These are phyloP conservation scores for Penicillium sp. DNA, from an alignment of 2,329 filamentous ascomycete genomes.

Conservation along the genomic window DNA sequence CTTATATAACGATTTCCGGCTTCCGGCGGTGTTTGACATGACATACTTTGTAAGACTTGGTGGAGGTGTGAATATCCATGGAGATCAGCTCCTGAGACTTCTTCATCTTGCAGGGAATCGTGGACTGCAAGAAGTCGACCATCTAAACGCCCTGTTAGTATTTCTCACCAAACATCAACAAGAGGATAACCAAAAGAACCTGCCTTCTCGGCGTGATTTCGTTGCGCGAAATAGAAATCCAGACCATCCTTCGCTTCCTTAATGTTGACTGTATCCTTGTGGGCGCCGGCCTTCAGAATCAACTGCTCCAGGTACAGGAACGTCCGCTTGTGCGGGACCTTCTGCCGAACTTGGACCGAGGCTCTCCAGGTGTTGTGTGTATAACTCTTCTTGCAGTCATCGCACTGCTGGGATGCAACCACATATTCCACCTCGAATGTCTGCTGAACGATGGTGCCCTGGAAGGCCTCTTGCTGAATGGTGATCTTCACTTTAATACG, in stretches of 20 bases:
- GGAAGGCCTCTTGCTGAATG: conserved; percentile 74
- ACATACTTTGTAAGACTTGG: conserved; percentile 74
- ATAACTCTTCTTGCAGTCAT: conserved; percentile 93
- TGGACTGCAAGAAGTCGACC: conserved; percentile 85
- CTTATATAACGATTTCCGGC: background rate
- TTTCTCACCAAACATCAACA: no score
- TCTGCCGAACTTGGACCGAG: conserved; percentile 92
- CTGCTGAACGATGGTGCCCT: conserved; percentile 80
- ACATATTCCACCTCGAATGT: conserved; percentile 94
- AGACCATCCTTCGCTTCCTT: conserved; percentile 95
- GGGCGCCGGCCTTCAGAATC: conserved; percentile 91
- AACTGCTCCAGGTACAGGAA: conserved; percentile 88
- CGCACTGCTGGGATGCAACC: conserved; percentile 89
- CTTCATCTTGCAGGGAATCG: conserved; percentile 72
- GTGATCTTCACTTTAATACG: conserved; percentile 95
- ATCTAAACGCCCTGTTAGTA: conserved; percentile 54
- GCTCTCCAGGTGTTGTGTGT: conserved; percentile 96
- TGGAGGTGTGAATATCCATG: conserved; percentile 87
- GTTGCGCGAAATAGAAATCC: conserved; percentile 90
- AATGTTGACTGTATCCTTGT: conserved; percentile 95
- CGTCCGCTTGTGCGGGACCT: conserved; percentile 92
- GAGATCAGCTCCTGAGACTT: conserved; percentile 94
- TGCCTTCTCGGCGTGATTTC: conserved; percentile 83
- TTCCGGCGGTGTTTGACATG: background rate
- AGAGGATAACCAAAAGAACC: background rate